Conservation (phyloP, 352 stramenopile genomes). For the Phytophthora pluvialis region DNA sequence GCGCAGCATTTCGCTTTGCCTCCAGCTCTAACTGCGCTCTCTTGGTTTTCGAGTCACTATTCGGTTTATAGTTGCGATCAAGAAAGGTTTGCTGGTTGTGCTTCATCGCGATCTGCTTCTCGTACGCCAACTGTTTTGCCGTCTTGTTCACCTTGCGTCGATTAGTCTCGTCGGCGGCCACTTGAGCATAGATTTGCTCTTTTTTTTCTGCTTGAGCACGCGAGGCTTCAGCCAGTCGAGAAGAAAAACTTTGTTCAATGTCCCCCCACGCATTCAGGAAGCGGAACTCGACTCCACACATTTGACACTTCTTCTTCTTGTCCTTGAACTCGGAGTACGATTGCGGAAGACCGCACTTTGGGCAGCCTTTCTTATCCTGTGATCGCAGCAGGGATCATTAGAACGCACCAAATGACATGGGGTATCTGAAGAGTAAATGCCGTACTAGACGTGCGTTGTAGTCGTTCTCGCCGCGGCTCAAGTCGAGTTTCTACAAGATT, state of each 20-base stretch:
- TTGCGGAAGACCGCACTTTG: slow-evolving; percentile 67
- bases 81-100: slow-evolving; percentile 59
- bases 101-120: slow-evolving; percentile 65
- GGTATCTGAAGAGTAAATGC: background rate
- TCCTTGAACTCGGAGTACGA: slow-evolving; percentile 86
- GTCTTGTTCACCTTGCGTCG: slow-evolving; percentile 48
- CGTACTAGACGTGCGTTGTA: slow-evolving; percentile 67
- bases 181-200: slow-evolving; percentile 54
- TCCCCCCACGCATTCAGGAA: slow-evolving; percentile 80
- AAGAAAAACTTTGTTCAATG: slow-evolving; percentile 67
- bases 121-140: slow-evolving; percentile 70
- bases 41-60: slow-evolving; percentile 59
- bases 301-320: slow-evolving; percentile 89
- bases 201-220: slow-evolving; percentile 51
- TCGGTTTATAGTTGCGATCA: slow-evolving; percentile 68
- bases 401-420: background rate
- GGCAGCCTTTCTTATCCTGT: slow-evolving; percentile 84
- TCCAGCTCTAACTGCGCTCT: slow-evolving; percentile 59
- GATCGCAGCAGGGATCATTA: background rate
- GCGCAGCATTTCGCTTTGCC: slow-evolving; percentile 34
- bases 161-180: slow-evolving; percentile 47
- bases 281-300: slow-evolving; percentile 77
- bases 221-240: slow-evolving; percentile 57
- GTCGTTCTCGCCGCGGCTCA: slow-evolving; percentile 77
- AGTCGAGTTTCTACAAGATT: slow-evolving; percentile 64